A percentile compares a stretch with the other conserved stretches of the same genome.
These are phyloP conservation scores for Cenchrus purpureus DNA, from an alignment of 176 grass and related monocot genomes.

Conservation along the genomic window DNA sequence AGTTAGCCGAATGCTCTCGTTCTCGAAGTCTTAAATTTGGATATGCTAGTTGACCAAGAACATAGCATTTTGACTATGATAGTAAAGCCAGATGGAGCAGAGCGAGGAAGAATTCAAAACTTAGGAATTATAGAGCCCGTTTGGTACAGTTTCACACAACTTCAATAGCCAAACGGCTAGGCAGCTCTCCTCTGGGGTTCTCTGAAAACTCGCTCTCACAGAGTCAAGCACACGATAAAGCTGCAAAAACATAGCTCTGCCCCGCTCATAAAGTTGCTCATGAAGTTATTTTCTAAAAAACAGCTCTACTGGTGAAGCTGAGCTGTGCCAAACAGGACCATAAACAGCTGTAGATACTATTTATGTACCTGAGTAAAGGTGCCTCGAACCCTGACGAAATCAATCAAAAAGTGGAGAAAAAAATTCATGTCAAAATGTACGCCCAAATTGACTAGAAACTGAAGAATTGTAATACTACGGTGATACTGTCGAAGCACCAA, in stretches of 20 bases:
- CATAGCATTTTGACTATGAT: neutral
- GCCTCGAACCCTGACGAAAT: slow-evolving; percentile 33
- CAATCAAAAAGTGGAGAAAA: neutral
- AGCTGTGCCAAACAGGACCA: too few relatives aligned
- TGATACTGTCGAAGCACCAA: neutral
- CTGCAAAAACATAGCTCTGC: too few relatives aligned
- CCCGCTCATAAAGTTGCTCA: too few relatives aligned
- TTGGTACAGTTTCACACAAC: too few relatives aligned
- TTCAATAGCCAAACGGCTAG: too few relatives aligned
- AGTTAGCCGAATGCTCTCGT: neutral
- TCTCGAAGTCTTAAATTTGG: neutral
- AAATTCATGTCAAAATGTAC: neutral
- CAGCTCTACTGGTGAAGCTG: too few relatives aligned
- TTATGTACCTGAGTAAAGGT: slow-evolving; percentile 30
- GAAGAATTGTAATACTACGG: neutral
- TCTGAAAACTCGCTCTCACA: too few relatives aligned
- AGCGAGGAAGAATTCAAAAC: neutral
- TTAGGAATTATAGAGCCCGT: neutral
- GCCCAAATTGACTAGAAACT: neutral
- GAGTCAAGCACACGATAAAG: too few relatives aligned
- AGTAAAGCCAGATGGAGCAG: neutral
- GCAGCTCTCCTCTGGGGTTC: too few relatives aligned
- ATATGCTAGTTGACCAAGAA: neutral
- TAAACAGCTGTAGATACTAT: neutral
- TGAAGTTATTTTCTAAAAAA: too few relatives aligned